Evolutionary conservation across 2,329 filamentous ascomycete species (phyloP).

Genomic region (Chlorencoelia australis): DNA sequence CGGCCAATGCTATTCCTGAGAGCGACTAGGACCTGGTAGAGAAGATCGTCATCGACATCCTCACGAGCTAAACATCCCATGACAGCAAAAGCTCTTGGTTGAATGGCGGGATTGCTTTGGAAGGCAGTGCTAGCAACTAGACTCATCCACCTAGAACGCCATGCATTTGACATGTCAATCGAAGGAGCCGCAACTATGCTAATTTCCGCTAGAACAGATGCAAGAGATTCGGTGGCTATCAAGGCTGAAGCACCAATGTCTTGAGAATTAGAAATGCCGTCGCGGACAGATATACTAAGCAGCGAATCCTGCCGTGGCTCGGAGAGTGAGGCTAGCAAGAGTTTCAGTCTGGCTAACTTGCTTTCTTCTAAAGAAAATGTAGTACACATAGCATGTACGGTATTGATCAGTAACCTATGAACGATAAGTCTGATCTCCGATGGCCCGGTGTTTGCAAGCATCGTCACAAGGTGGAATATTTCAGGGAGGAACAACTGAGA

Average conservation of each 20-base stretch:
- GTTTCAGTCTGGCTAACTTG: conserved; percentile 34
- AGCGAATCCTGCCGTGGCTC: conserved; percentile 51
- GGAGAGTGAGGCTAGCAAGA: conserved; percentile 47
- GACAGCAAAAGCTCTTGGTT: conserved; percentile 58
- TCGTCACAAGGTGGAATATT: conserved; percentile 60
- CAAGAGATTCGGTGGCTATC: conserved; percentile 48
- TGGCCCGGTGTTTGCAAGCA: conserved; percentile 56
- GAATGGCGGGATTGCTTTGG: conserved; percentile 62
- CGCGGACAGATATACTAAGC: conserved; percentile 39
- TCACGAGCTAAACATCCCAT: conserved; percentile 64
- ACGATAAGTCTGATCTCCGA: conserved; percentile 47
- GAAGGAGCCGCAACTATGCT: conserved; percentile 54
- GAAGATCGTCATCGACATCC: conserved; percentile 60
- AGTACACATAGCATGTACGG: conserved; percentile 57
- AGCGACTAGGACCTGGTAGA: conserved; percentile 62
- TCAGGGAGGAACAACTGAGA: conserved; percentile 59
- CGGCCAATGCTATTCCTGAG: conserved; percentile 54
- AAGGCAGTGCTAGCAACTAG: conserved; percentile 63
- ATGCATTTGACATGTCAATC: conserved; percentile 54
- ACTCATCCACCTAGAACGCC: conserved; percentile 66
- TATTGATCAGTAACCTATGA: conserved; percentile 55
- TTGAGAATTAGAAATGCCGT: conserved; percentile 44
- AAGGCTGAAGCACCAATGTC: conserved; percentile 33
- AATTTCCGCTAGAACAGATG: conserved; percentile 51
- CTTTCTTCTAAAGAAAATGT: conserved; percentile 53